phyloP scores from a whole-genome alignment of 495 filamentous ascomycete species.

The Neurospora sp. region DNA sequence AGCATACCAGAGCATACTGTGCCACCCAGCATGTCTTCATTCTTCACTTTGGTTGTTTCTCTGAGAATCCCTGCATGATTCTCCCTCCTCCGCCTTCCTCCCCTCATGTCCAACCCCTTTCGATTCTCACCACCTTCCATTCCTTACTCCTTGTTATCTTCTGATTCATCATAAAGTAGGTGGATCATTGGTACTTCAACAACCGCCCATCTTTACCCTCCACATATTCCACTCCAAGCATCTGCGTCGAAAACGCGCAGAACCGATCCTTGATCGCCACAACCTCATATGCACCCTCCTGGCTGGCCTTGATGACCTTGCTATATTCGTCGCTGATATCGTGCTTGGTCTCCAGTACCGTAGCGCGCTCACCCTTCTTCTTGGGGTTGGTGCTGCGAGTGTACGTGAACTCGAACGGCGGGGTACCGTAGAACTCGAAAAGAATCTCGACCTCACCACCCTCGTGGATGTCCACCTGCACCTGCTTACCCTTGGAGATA shows the following conservation, averaged over 20 bases:
- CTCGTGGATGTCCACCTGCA: constrained; percentile 88
- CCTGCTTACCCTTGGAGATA: constrained; percentile 68
- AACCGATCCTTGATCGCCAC: constrained; percentile 86
- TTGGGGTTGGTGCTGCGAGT: constrained; percentile 76
- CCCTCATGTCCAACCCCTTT: background rate
- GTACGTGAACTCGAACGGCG: constrained; percentile 96
- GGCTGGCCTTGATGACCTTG: constrained; percentile 69
- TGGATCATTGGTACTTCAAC: background rate
- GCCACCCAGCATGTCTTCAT: background rate
- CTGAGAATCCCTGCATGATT: background rate
- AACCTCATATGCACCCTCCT: constrained; percentile 96
- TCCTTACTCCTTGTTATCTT: background rate
- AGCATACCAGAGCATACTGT: background rate
- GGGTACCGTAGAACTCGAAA: constrained; percentile 89
- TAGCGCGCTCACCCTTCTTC: constrained; percentile 65
- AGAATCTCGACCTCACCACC: constrained; percentile 84
- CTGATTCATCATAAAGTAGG: background rate
- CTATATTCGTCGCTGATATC: constrained; percentile 70
- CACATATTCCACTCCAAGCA: constrained; percentile 11
- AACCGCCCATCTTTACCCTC: constrained; percentile 34
- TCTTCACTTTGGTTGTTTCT: background rate
- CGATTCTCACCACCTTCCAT: background rate
- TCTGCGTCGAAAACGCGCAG: constrained; percentile 70
- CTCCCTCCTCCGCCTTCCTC: background rate
- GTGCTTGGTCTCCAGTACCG: constrained; percentile 80